A percentile compares a stretch with the other conserved stretches of the same genome.
Conservation (phyloP, 2,329 filamentous ascomycete species). For the Calcarisporium arbuscula region DNA sequence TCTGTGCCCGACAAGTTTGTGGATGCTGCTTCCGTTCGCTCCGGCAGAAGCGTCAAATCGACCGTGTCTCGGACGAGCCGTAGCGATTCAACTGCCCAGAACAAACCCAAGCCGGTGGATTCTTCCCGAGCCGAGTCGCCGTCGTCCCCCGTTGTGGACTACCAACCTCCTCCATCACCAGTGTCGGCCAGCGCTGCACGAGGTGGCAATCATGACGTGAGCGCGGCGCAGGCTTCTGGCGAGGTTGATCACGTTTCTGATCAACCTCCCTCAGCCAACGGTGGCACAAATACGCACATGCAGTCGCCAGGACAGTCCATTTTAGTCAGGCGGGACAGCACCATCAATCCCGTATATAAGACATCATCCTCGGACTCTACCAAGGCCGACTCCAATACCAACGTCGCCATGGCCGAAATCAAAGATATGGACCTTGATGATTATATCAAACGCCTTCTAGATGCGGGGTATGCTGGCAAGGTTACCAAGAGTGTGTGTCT, state of each 20-base stretch:
- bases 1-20: slow-evolving; percentile 49
- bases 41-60: slow-evolving; percentile 55
- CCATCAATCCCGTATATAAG: slow-evolving; percentile 57
- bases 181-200: slow-evolving; percentile 71
- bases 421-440: slow-evolving; percentile 94
- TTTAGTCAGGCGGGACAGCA: slow-evolving; percentile 71
- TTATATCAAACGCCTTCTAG: slow-evolving; percentile 89
- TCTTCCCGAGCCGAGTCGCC: slow-evolving; percentile 21
- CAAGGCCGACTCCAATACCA: slow-evolving; percentile 37
- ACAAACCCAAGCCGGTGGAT: too few relatives aligned
- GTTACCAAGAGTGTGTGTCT: slow-evolving; percentile 96
- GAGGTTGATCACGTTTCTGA: slow-evolving; percentile 96
- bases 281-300: slow-evolving; percentile 49
- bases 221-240: slow-evolving; percentile 73
- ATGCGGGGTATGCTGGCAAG: slow-evolving; percentile 93
- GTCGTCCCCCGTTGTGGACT: slow-evolving; percentile 40
- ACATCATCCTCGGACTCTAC: slow-evolving; percentile 34
- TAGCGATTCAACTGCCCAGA: slow-evolving; percentile 38
- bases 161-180: slow-evolving; percentile 73
- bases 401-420: slow-evolving; percentile 80
- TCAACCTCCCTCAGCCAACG: slow-evolving; percentile 65
- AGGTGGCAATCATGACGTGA: slow-evolving; percentile 69
- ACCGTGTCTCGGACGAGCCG: slow-evolving; percentile 39
- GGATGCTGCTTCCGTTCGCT: slow-evolving; percentile 70
- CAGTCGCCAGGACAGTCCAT: slow-evolving; percentile 84